A percentile compares a stretch with the other conserved stretches of the same genome.
Evolutionary conservation across 1,284 basidiomycete genomes (phyloP).

Genomic region (Vanrija humicola): DNA sequence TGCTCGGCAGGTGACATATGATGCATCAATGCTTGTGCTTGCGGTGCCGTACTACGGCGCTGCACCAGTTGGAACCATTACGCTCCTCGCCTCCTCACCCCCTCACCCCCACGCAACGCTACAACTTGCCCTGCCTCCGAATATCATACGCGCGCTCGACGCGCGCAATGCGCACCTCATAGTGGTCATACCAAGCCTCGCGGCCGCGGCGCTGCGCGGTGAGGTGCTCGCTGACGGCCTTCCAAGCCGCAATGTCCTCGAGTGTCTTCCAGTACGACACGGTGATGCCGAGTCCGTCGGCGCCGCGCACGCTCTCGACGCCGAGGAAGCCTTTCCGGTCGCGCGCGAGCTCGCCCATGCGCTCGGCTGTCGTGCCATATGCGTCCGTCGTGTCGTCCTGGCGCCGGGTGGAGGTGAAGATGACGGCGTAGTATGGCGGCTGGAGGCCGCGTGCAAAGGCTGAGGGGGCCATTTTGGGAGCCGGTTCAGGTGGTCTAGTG

Average conservation of each 20-base stretch:
- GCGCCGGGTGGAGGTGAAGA: not conserved
- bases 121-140: no score
- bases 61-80: no score
- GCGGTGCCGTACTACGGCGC: no score
- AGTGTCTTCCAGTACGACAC: not conserved
- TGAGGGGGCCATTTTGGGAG: no score
- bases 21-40: no score
- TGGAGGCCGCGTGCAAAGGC: no score
- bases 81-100: no score
- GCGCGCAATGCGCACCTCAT: not conserved
- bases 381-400: no score
- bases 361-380: not conserved
- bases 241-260: not conserved
- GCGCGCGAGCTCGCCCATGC: not conserved
- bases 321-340: not conserved
- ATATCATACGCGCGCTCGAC: not conserved
- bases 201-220: not conserved
- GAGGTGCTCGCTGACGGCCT: not conserved
- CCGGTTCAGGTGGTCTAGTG: no score
- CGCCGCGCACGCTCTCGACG: not conserved
- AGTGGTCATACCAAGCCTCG: not conserved
- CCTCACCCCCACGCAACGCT: no score
- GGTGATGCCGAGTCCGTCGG: not conserved
- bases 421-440: not conserved
- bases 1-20: no score